Base-by-base conservation (phyloP, 1,139 yeast genomes). In the Suhomyces anneliseae region DNA sequence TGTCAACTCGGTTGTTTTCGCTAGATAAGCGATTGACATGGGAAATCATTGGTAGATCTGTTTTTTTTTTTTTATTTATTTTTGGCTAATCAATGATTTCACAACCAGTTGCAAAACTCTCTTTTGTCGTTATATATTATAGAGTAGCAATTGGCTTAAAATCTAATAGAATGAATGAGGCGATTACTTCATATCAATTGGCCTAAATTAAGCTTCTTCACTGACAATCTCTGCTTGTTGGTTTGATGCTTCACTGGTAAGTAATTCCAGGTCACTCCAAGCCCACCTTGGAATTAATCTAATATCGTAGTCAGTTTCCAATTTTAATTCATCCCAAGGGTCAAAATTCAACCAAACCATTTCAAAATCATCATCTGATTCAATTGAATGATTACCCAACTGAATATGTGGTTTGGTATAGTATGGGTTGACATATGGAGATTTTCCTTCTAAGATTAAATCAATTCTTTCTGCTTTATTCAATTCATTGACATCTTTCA, bases 251-350 rank as follows among this genome's bases (percentile, higher is more conserved):
- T 29, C 32, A 4, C 32, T 29, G 32, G 32, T 11, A 4, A 29
- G 32, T 9, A 9, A 9, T 29, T 29, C 32, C n/a, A 9, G 42
- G 12, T 42, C 42, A 34, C 19, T 32, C 50, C 47, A 47, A 11
- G 46, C 36, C 50, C 50, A 47, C 8, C 51, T 48, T 7, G 82
- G 82, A 15, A 78, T 70, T 43, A 77, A 65, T 44, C 81, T 61
- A 26, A 79, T 71, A 42, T 75, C 76, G 49, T 49, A 45, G 38
- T 54, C 56, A 3, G 79, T 74, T 43, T 78, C 83, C 29, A 64
- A 52, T 46, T 69, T 72, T 49, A 79, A 61, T 48, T 74, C 78
- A 15, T 68, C 74, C 84, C 84, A 79, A 0, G 84, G 84, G 48
- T 78, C 80, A 49, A 75, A 74, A 49, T 69, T 71, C 34, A 64